These are phyloP conservation scores for Niebla homalea DNA, from an alignment of 495 filamentous ascomycete genomes.

Conservation along the genomic window DNA sequence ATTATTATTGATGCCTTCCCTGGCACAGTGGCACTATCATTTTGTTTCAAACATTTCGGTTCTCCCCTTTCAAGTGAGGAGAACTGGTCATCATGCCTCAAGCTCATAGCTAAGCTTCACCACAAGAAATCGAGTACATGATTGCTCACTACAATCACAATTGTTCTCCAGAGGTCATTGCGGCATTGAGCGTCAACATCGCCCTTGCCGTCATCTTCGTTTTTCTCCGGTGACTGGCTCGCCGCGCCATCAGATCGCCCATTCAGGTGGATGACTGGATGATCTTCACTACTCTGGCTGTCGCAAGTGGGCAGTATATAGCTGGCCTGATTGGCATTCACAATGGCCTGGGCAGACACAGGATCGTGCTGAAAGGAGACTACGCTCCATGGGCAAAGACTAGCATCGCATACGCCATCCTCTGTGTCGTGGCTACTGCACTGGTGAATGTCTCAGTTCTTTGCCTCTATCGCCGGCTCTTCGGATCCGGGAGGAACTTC, in stretches of 20 bases:
- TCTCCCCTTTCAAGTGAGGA: too few species aligned
- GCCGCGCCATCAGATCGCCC: conserved; percentile 26
- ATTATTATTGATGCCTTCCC: too few species aligned
- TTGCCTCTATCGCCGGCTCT: conserved; percentile 26
- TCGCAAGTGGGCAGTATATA: neutral
- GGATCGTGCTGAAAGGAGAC: conserved; percentile 9
- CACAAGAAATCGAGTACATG: conserved; percentile 5
- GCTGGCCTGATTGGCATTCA: neutral
- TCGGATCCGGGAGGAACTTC: conserved; percentile 15
- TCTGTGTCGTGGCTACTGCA: conserved; percentile 22
- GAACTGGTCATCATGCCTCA: too few species aligned
- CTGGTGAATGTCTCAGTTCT: conserved; percentile 32
- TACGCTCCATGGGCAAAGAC: conserved; percentile 11
- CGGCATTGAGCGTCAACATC: conserved; percentile 26
- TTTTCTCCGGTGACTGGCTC: conserved; percentile 26
- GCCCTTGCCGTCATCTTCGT: conserved; percentile 26
- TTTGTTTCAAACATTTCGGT: too few species aligned
- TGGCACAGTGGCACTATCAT: too few species aligned
- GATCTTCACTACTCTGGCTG: conserved; percentile 10
- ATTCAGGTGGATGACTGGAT: conserved; percentile 33
- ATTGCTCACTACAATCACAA: conserved; percentile 4
- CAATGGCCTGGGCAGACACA: conserved; percentile 7
- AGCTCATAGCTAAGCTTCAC: too few species aligned
- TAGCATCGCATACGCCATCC: neutral
- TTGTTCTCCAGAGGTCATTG: conserved; percentile 26